phyloP scores from a whole-genome alignment of 116 monocot species.

The Zostera marina region DNA sequence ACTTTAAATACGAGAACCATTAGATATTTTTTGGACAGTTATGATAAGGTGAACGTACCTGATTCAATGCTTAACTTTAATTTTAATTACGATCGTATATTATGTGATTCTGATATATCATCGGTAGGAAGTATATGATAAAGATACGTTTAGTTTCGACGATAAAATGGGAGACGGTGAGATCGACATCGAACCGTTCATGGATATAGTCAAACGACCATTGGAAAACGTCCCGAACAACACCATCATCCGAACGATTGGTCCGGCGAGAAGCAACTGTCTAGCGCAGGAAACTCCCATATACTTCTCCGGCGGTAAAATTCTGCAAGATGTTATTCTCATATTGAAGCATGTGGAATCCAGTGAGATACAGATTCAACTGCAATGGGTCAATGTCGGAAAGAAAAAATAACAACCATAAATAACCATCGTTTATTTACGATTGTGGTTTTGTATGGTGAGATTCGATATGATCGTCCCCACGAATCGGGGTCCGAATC shows the following conservation, averaged over 20 bases:
- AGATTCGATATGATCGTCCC: too few relatives aligned
- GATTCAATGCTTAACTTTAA: too few relatives aligned
- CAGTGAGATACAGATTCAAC: conserved; percentile 56
- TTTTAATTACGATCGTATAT: too few relatives aligned
- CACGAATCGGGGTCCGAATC: too few relatives aligned
- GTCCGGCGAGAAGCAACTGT: conserved; percentile 45
- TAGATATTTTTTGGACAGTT: too few relatives aligned
- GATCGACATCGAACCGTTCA: conserved; percentile 21
- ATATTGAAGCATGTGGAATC: conserved; percentile 50
- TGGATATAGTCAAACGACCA: conserved; percentile 21
- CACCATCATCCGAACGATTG: conserved; percentile 23
- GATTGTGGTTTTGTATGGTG: too few relatives aligned
- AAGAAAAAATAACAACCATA: too few relatives aligned
- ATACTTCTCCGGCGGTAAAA: conserved; percentile 26
- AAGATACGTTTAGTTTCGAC: conserved; percentile 40
- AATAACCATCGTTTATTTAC: too few relatives aligned
- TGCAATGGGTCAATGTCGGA: conserved; percentile 34
- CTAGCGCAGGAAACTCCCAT: conserved; percentile 56
- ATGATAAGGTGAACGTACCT: too few relatives aligned
- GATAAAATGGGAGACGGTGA: conserved; percentile 49
- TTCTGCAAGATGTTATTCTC: conserved; percentile 46
- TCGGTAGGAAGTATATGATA: conserved; percentile 47
- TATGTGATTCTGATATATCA: too few relatives aligned
- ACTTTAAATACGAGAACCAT: too few relatives aligned
- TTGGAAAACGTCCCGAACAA: conserved; percentile 14